A percentile compares a stretch with the other conserved stretches of the same genome.
phyloP scores from a whole-genome alignment of 2,329 filamentous ascomycete species.

The Pseudopyricularia javanii region DNA sequence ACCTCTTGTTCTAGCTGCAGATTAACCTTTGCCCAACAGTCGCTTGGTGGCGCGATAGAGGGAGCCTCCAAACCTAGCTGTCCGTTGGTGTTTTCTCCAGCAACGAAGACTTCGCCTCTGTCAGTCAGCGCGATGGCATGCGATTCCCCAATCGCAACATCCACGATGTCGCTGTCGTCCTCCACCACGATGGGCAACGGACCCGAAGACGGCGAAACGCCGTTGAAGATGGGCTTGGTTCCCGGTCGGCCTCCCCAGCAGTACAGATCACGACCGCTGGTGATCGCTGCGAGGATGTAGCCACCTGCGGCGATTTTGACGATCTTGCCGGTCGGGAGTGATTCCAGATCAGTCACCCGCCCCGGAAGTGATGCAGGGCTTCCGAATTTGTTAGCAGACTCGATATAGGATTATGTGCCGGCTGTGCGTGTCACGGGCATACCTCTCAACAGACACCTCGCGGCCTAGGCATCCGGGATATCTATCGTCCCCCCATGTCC shows the following conservation, averaged over 20 bases:
- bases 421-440: slow-evolving; percentile 5
- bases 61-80: slow-evolving; percentile 41
- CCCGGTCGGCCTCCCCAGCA: slow-evolving; percentile 42
- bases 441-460: slow-evolving; percentile 24
- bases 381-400: no score
- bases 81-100: slow-evolving; percentile 44
- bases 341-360: slow-evolving; percentile 33
- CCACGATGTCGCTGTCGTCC: slow-evolving; percentile 36
- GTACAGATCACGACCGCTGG: slow-evolving; percentile 44
- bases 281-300: slow-evolving; percentile 45
- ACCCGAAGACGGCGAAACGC: slow-evolving; percentile 16
- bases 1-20: slow-evolving; percentile 21
- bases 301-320: slow-evolving; percentile 42
- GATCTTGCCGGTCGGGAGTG: slow-evolving; percentile 38
- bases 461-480: slow-evolving; percentile 45
- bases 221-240: slow-evolving; percentile 17
- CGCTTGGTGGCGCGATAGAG: neutral
- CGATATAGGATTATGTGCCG: slow-evolving; percentile 1
- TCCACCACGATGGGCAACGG: slow-evolving; percentile 24
- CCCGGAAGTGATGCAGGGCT: slow-evolving; percentile 17
- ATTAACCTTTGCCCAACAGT: slow-evolving; percentile 3
- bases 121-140: slow-evolving; percentile 45
- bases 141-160: slow-evolving; percentile 43
- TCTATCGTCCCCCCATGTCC: slow-evolving; percentile 45
- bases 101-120: slow-evolving; percentile 36